Base-by-base conservation (phyloP, 257 asterid genomes). In the Capsicum pubescens region DNA sequence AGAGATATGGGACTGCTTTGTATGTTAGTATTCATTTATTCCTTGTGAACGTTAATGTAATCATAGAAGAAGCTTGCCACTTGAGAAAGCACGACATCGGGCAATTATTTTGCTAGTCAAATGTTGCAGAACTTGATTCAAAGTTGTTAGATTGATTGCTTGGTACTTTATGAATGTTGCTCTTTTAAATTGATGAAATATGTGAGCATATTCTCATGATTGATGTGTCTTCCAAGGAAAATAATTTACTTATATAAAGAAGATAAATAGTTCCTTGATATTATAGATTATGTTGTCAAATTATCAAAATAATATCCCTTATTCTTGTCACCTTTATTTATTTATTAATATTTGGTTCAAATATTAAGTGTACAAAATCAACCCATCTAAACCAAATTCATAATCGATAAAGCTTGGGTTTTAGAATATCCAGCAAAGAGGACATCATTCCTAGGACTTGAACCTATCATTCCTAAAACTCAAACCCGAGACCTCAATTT, bases 61-160 rank as follows among this genome's bases (percentile, higher is more conserved):
- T 8, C 6, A 13, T 48, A 54, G 64, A 76, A 26, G 46, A 26
- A 76, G 26, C 48, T 26, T 76, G 81, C 9, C 26, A 76, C 48
- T 54, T 76, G 81, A 26, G 48, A 76, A 26, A 8, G 15, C 64
- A 54, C 7, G 8, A 26, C 4, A 9, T 14, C 64, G 14, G 26
- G 64, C 81, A 52, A 76, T 32, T 54, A 15, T 26, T 71, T 32
- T 76, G 63, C 81, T 15, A 4, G 26, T 54, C 63, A 14, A 26
- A 54, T 26, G 26, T 52, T 76, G 48, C 81, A 52, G 61, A 76
- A 26, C 61, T 21, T 76, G 21, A 76, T 50, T 52, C 81, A 52
- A 74, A 74, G 46, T 13, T 9, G 32, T 39, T 74, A 74, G 46
- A 21, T 50, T 74, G 21, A 26, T 50, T 72, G 61, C 15, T 21